phyloP scores from a whole-genome alignment of 805 yeast genomes.

The Kuraishia cidri region DNA sequence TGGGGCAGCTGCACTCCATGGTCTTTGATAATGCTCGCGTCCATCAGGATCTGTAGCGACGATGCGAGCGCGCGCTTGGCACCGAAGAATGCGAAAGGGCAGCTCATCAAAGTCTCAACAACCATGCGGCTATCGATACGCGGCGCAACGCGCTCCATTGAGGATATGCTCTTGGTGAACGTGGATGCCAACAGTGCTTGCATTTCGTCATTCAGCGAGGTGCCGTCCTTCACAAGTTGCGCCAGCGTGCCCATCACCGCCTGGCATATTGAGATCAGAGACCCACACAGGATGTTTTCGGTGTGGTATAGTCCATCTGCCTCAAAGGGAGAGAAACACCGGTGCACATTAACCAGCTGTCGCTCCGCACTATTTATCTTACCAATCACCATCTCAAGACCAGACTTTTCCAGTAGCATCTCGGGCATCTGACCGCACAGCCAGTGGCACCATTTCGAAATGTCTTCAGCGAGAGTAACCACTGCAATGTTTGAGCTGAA shows the following conservation, averaged over 20 bases:
- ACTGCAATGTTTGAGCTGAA: conserved; percentile 15
- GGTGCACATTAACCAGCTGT: not conserved
- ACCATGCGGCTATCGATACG: no score
- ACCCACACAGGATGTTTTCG: not conserved
- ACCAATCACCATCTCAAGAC: not conserved
- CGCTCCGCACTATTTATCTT: not conserved
- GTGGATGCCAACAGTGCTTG: no score
- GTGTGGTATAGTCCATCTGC: not conserved
- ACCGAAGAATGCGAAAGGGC: no score
- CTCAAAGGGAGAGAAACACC: not conserved
- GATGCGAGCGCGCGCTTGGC: no score
- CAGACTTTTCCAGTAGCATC: not conserved
- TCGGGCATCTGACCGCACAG: conserved; percentile 6
- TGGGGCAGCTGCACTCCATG: no score
- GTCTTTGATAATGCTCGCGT: no score
- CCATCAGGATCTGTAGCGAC: no score
- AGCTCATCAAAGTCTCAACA: no score
- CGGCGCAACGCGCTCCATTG: no score
- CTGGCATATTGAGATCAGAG: not conserved
- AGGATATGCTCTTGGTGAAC: no score
- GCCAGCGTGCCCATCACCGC: not conserved
- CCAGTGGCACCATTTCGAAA: conserved; percentile 21
- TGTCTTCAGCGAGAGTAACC: conserved; percentile 19
- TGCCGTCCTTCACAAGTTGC: no score
- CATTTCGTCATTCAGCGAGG: no score